Percentiles rank a stretch among this genome's conserved stretches.
phyloP scores from a whole-genome alignment of 371 early-diverging fungal genomes.

The Catenaria anguillulae region DNA sequence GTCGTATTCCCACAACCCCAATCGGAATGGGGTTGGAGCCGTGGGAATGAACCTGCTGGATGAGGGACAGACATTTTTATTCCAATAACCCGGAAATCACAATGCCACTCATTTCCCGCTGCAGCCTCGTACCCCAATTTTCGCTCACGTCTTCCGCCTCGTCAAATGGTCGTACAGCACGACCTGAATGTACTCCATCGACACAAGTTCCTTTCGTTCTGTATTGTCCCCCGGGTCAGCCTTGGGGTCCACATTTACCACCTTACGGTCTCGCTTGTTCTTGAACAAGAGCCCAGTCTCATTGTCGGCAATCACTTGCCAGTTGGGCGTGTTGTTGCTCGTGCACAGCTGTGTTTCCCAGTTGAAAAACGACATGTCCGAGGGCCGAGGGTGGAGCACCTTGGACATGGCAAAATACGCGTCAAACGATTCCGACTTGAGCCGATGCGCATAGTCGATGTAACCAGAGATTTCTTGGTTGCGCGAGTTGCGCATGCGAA shows the following conservation, averaged over 20 bases:
- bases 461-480: constrained; percentile 35
- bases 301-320: constrained; percentile 40
- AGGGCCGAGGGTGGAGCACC: constrained; percentile 23
- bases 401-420: constrained; percentile 25
- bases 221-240: constrained; percentile 36
- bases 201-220: constrained; percentile 22
- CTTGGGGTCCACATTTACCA: constrained; percentile 38
- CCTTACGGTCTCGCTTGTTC: constrained; percentile 39
- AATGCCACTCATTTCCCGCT: too few species aligned
- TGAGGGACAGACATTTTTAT: too few species aligned
- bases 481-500: constrained; percentile 27
- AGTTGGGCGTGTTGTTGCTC: constrained; percentile 33
- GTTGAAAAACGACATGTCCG: constrained; percentile 38
- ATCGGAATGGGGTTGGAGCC: too few species aligned
- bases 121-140: too few species aligned
- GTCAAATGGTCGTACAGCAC: constrained; percentile 41
- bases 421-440: constrained; percentile 37
- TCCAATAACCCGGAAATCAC: too few species aligned
- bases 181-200: constrained; percentile 34
- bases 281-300: constrained; percentile 36
- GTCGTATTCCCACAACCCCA: too few species aligned
- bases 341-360: constrained; percentile 42
- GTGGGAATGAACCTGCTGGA: too few species aligned
- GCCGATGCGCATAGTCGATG: constrained; percentile 37
- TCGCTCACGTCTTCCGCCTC: constrained; percentile 21